phyloP scores from a whole-genome alignment of 2,329 filamentous ascomycete species.

The Penicillium palitans region DNA sequence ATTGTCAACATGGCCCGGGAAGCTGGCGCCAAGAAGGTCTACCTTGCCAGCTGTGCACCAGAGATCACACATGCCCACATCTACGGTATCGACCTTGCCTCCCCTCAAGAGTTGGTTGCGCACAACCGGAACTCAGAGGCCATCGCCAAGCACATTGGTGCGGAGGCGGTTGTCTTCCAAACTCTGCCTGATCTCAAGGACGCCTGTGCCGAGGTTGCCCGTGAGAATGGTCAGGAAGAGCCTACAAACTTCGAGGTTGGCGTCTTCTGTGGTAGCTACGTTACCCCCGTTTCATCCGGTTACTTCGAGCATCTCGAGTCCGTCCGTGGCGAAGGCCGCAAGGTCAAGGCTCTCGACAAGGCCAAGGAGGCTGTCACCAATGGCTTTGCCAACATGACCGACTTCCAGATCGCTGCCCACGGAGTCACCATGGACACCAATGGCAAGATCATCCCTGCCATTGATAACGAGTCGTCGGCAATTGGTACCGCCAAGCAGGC shows the following conservation, averaged over 20 bases:
- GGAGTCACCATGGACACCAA: slow-evolving; percentile 59
- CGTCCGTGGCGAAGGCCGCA: slow-evolving; percentile 68
- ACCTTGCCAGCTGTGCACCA: slow-evolving; percentile 80
- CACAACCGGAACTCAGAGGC: slow-evolving; percentile 62
- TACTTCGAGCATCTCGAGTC: slow-evolving; percentile 82
- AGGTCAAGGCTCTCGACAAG: slow-evolving; percentile 65
- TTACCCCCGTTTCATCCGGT: slow-evolving; percentile 72
- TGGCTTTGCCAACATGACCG: slow-evolving; percentile 60
- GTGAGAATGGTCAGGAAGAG: slow-evolving; percentile 54
- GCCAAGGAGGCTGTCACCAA: slow-evolving; percentile 65
- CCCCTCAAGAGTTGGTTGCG: slow-evolving; percentile 69
- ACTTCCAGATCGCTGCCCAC: slow-evolving; percentile 63
- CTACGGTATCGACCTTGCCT: slow-evolving; percentile 76
- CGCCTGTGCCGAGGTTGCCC: slow-evolving; percentile 71
- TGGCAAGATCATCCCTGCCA: slow-evolving; percentile 58
- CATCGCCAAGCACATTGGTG: slow-evolving; percentile 68
- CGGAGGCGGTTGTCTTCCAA: slow-evolving; percentile 76
- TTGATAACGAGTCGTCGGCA: not conserved
- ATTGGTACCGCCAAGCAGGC: not conserved
- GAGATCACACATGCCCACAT: slow-evolving; percentile 84
- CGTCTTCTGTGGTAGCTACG: slow-evolving; percentile 86
- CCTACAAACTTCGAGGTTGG: slow-evolving; percentile 77
- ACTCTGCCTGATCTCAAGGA: slow-evolving; percentile 75
- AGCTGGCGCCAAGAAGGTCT: slow-evolving; percentile 76
- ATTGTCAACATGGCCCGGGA: slow-evolving; percentile 84